These are phyloP conservation scores for Inonotus obliquus DNA, from an alignment of 1,284 basidiomycete species.

Conservation along the genomic window DNA sequence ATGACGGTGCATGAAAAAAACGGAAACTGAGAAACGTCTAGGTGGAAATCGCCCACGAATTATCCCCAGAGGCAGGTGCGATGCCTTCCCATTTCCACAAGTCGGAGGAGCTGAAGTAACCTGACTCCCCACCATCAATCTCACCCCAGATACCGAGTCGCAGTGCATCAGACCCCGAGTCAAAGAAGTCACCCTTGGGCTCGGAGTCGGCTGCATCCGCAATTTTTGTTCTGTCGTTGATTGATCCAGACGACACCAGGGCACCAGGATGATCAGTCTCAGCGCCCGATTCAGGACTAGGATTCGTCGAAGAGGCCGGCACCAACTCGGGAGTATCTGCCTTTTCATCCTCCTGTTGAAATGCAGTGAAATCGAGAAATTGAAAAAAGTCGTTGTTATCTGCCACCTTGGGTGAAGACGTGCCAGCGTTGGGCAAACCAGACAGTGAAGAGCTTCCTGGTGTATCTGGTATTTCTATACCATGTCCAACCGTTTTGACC, in stretches of 20 bases:
- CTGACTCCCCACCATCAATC: slow-evolving; percentile 70
- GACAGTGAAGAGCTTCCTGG: not conserved
- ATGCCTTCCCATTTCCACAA: slow-evolving; percentile 75
- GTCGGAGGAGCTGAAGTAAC: slow-evolving; percentile 53
- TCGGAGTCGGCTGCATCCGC: slow-evolving; percentile 37
- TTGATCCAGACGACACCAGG: slow-evolving; percentile 17
- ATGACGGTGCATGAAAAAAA: not conserved
- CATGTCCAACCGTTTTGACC: slow-evolving; percentile 46
- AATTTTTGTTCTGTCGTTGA: slow-evolving; percentile 37
- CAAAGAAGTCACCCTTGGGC: slow-evolving; percentile 8
- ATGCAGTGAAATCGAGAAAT: slow-evolving; percentile 66
- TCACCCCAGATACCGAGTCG: slow-evolving; percentile 60
- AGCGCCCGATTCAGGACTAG: slow-evolving; percentile 62
- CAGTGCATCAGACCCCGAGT: slow-evolving; percentile 39
- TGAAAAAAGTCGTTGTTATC: slow-evolving; percentile 34
- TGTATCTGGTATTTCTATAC: slow-evolving; percentile 34
- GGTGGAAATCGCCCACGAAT: slow-evolving; percentile 67
- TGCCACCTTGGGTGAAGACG: slow-evolving; percentile 33
- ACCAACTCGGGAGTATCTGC: slow-evolving; percentile 67
- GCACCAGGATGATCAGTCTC: slow-evolving; percentile 44
- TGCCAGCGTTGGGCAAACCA: slow-evolving; percentile 20
- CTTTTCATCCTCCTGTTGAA: slow-evolving; percentile 45
- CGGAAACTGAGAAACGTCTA: slow-evolving; percentile 26
- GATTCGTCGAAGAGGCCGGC: slow-evolving; percentile 59
- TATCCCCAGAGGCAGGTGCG: slow-evolving; percentile 46